A percentile compares a stretch with the other conserved stretches of the same genome.
Conservation (phyloP, 371 early-diverging fungal species). For the Syncephalastrum sp. region DNA sequence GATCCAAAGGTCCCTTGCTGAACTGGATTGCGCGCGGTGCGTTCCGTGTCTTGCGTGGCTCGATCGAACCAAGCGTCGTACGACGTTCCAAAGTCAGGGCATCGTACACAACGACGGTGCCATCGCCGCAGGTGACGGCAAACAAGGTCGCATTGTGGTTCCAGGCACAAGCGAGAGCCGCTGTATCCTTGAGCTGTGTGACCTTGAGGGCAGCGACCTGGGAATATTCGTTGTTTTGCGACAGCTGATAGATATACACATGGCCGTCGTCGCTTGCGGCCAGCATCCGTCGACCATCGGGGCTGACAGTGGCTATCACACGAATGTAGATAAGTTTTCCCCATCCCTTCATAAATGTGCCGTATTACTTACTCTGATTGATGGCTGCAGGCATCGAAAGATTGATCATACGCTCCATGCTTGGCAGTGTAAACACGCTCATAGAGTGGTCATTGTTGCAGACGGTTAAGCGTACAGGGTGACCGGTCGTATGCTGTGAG, state of each 20-base stretch:
- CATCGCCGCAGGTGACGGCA: slow-evolving; percentile 80
- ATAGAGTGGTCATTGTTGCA: slow-evolving; percentile 93
- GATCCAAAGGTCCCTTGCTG: slow-evolving; percentile 26
- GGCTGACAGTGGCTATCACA: slow-evolving; percentile 67
- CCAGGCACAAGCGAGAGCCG: slow-evolving; percentile 61
- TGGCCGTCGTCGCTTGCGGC: slow-evolving; percentile 85
- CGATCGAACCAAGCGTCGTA: slow-evolving; percentile 27
- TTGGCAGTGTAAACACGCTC: slow-evolving; percentile 74
- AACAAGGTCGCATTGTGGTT: slow-evolving; percentile 65
- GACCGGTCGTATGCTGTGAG: slow-evolving; percentile 13
- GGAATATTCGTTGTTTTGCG: slow-evolving; percentile 21
- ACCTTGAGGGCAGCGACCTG: slow-evolving; percentile 1
- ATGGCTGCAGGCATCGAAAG: slow-evolving; percentile 77
- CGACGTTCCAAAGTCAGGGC: slow-evolving; percentile 31
- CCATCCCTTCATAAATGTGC: not conserved
- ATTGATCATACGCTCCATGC: slow-evolving; percentile 58
- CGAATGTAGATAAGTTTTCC: not conserved
- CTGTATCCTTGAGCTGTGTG: slow-evolving; percentile 3
- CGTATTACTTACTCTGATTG: slow-evolving; percentile 58
- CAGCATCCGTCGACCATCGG: slow-evolving; percentile 75
- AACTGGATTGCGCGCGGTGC: slow-evolving; percentile 24
- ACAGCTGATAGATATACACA: slow-evolving; percentile 63
- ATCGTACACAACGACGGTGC: slow-evolving; percentile 74
- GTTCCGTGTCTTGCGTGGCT: slow-evolving; percentile 19
- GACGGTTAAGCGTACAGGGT: slow-evolving; percentile 51